These are phyloP conservation scores for Ilex paraguariensis DNA, from an alignment of 305 asterid species.

Conservation along the genomic window DNA sequence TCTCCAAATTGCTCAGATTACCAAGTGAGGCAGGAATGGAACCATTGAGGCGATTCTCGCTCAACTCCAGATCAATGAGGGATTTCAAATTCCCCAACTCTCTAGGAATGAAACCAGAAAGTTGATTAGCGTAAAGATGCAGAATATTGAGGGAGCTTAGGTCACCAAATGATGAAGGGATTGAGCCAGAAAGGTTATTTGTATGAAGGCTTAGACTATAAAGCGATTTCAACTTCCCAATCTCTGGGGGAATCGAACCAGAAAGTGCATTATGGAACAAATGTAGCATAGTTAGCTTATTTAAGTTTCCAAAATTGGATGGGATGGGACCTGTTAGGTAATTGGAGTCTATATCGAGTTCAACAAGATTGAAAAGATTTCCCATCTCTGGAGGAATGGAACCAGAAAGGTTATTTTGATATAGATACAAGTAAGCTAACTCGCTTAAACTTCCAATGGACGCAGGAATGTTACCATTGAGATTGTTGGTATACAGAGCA, in stretches of 20 bases:
- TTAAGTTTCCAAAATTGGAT: background rate
- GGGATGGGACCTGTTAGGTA: background rate
- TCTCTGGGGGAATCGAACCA: conserved; percentile 2
- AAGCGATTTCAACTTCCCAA: conserved; percentile 14
- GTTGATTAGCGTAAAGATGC: conserved; percentile 10
- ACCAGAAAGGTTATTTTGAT: background rate
- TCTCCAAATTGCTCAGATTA: conserved; percentile 7
- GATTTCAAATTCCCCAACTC: conserved; percentile 20
- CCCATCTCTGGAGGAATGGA: conserved; percentile 4
- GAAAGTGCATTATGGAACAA: background rate
- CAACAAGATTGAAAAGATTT: too few species aligned
- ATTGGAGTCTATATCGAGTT: too few species aligned
- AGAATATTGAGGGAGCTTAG: background rate
- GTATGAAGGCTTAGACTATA: background rate
- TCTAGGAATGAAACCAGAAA: conserved; percentile 19
- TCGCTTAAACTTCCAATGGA: conserved; percentile 9
- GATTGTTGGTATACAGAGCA: background rate
- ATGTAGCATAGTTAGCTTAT: too few species aligned
- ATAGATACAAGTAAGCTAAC: background rate
- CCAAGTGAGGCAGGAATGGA: conserved; percentile 19
- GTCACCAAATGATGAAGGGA: background rate
- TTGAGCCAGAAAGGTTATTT: conserved; percentile 4
- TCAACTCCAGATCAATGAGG: conserved; percentile 5
- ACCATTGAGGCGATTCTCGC: conserved; percentile 13
- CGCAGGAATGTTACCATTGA: background rate